Evolutionary conservation across 495 filamentous ascomycete species (phyloP), one percentile per base, ranked within the genome.

Genomic region (Cercophora samala): DNA sequence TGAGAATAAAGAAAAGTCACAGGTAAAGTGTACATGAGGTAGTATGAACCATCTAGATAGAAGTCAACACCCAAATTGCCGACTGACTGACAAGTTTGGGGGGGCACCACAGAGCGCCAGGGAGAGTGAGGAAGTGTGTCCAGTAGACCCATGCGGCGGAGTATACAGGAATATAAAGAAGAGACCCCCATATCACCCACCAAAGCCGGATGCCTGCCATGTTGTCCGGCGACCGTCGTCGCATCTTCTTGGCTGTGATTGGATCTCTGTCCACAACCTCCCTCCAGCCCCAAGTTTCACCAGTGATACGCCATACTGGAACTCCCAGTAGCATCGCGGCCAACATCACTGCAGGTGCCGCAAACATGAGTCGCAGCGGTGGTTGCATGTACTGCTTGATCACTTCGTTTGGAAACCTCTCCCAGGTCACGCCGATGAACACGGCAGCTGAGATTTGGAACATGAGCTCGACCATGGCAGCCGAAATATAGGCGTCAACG

Each of bases 401-500:
- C 15, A 37, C 26, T 13, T 61, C 18, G 59, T 61, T 61, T 26
- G 59, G 59, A 22, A 61, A 61, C 17, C 59, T 22, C 25, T 22
- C 26, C 59, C 59, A 61, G 29, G 59, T 61, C 22, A 61, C 29
- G 21, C 59, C 59, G 24, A 61, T 21, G 26, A 61, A 61, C 26
- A 61, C 29, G 18, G 59, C 29, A 8, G 59, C 29, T 3, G 42
- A 4, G 59, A 61, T 19, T 18, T 61, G 59, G 8, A 61, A 37
- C 17, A 42, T 17, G 26, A 61, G 6, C n/a, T 61, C 59, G 59
- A 19, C 26, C n/a, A 61, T 0, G 15, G 37, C 37, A 3, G 37
- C 37, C 9, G 37, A 46, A 46, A 46, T 1, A 9, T 46, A 46
- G 0, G 13, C 37, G 37, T 46, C 37, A 17, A 46, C 37, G 11